Evolutionary conservation across 2,329 filamentous ascomycete species (phyloP).

Genomic region (Aspergillus brunneoviolaceus): DNA sequence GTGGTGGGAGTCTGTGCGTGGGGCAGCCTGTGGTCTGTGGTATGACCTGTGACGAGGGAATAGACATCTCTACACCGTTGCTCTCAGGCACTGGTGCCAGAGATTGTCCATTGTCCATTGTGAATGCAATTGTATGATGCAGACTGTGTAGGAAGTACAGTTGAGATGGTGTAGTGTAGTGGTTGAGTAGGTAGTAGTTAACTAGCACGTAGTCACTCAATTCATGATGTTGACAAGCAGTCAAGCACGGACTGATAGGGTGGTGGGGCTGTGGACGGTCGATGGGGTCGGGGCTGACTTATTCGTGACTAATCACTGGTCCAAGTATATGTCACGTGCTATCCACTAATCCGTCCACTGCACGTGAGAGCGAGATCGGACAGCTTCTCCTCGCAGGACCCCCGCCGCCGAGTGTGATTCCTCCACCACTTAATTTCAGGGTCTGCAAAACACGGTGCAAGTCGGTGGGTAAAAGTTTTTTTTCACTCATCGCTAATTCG

Average conservation of each 20-base stretch:
- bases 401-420: slow-evolving; percentile 13
- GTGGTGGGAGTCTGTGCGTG: neutral
- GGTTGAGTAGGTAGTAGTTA: no score
- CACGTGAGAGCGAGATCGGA: slow-evolving; percentile 25
- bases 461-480: neutral
- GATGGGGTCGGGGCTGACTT: neutral
- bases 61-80: no score
- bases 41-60: neutral
- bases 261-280: no score
- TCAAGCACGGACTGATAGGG: no score
- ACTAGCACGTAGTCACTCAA: no score
- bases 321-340: neutral
- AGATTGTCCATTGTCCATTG: no score
- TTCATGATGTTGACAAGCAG: no score
- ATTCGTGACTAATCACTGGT: neutral
- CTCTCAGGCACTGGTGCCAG: no score
- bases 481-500: neutral
- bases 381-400: slow-evolving; percentile 12
- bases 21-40: neutral
- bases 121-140: no score
- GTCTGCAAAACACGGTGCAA: neutral
- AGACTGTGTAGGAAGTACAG: no score
- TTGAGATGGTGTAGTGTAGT: no score
- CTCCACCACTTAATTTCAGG: slow-evolving; percentile 7
- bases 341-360: no score